Evolutionary conservation across 768 basidiomycete species (phyloP), one percentile per base, ranked within the genome.

Genomic region (Tulasnella sp.): DNA sequence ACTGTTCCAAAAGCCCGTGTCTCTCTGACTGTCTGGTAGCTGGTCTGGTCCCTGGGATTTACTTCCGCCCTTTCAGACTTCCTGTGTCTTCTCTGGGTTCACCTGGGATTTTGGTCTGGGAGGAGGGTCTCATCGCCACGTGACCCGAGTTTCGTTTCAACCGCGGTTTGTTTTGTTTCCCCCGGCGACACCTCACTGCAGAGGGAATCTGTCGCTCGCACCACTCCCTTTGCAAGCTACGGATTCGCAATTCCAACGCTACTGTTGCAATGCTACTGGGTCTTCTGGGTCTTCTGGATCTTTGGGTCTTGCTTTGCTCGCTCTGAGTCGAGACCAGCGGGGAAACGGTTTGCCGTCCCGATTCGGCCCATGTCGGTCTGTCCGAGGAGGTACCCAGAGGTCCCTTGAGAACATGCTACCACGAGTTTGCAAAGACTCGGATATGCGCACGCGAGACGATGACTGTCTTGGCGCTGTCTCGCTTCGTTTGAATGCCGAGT

Each of bases 281-380:
- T 50, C 20, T 44, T 50, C 50, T 50, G 11, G 20, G 6, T 50
- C 20, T 44, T 50, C 50, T 50, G 50, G 1, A 7, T 50, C 11
- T 50, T 50, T 3, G 11, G 11, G 46, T 46, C 9, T 46, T 24
- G 50, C 50, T 22, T 50, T 24, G 12, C 50, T 50, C 11, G 50
- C 20, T 50, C 44, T 16, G 14, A 28, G 1, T 64, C 34, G 28
- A 28, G 64, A 14, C 24, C 1, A 69, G 18, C 31, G 34, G 31
- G 12, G 64, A 69, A 28, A 16, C 34, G 37, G 64, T 28, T 34
- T 69, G 64, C 64, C 34, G 64, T 69, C 37, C 64, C 64, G 64
- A 69, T 69, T 14, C 64, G 64, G 64, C 64, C 64, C 64, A 69
- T 69, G 28, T 69, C 64, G 64, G 64, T 69, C 64, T 69, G 18